Evolutionary conservation across 2,329 filamentous ascomycete species (phyloP), one percentile per base, ranked within the genome.

Genomic region (Apiospora rasikravindrae): DNA sequence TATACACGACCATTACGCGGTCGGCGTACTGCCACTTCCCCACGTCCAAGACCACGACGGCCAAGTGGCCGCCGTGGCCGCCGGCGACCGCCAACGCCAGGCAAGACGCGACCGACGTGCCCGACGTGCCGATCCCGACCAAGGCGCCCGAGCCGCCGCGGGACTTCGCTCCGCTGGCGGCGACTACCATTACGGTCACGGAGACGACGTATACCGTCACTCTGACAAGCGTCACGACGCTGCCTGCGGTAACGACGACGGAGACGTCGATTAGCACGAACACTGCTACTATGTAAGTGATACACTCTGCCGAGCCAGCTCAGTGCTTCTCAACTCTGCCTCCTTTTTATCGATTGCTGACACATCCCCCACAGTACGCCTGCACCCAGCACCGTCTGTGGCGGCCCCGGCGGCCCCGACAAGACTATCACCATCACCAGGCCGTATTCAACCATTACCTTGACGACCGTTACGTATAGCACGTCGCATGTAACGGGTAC

Each of bases 131-230:
- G 29, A 19, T 64, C 33, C 57, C 37, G 33, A 64, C 33, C 29
- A n/a, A 64, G 33, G 57, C 57, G 29, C 57, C 57, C 26, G 70
- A 70, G 73, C 76, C 70, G 49, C 72, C 67, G 26, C 40, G 61
- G 22, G 68, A 71, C 5, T 71, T 72, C 42, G 77, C 74, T 8
- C 76, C 77, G 13, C 75, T 81, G 66, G 77, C 79, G 47, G 78
- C 80, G 11, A 79, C 79, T 13, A 83, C 81, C 0, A 78, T 82
- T 26, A 84, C 82, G 0, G 78, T 83, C 42, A 84, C 81, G 3
- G 79, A 80, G 73, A 83, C 81, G n/a, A 78, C 77, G 22, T 75
- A 73, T 29, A 79, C 77, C 1, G 74, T 77, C 16, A 79, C 77
- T 2, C 76, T 74, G 33, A 78, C 76, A 0, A 74, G 75, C 8